Base-by-base conservation (phyloP, 2,329 filamentous ascomycete species). In the Pseudofabraea citricarpa region DNA sequence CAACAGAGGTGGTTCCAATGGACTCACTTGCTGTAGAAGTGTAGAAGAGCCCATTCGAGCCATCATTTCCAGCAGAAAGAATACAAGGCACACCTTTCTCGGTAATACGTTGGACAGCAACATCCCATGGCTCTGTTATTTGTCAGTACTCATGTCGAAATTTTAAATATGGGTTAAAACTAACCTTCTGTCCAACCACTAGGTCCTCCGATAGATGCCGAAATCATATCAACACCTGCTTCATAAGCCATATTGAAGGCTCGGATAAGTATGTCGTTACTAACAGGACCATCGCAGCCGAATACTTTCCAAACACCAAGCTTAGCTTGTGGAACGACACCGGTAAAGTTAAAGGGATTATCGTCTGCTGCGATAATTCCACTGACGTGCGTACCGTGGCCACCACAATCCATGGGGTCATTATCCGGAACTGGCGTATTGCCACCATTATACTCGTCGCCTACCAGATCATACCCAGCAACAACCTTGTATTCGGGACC, bases 361-460 rank as follows among this genome's bases (percentile, higher is more conserved):
- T 36, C 21, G 13, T 15, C 18, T 16, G 33, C 33, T 13, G 15
- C 66, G 32, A 69, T 63, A 24, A 64, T 65, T 41, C 67, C 67
- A 23, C 67, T 58, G 22, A 64, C 62, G 37, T 66, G 52, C 4
- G 52, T 47, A n/a, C 53, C 51, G 18, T 54, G 53, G 3, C 52
- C 52, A 20, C 41, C 31, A 56, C 57, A 59, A 29, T 62, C 54
- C 21, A 60, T 59, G 8, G 64, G 65, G 45, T 67, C 65, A 7
- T 50, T 41, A 36, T 64, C 63, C 1, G 64, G 61, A 3, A 56
- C 48, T 18, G 59, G 57, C 2, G 39, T 40, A 12, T 54, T 56
- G 20, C 46, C 43, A 10, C 55, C 56, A 18, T 48, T 48, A 39
- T 55, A 41, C 7, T 16, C 15, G 19, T 67, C 62, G 6, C 65